phyloP scores from a whole-genome alignment of 2,329 filamentous ascomycete genomes.

The Penicillium glabrum region DNA sequence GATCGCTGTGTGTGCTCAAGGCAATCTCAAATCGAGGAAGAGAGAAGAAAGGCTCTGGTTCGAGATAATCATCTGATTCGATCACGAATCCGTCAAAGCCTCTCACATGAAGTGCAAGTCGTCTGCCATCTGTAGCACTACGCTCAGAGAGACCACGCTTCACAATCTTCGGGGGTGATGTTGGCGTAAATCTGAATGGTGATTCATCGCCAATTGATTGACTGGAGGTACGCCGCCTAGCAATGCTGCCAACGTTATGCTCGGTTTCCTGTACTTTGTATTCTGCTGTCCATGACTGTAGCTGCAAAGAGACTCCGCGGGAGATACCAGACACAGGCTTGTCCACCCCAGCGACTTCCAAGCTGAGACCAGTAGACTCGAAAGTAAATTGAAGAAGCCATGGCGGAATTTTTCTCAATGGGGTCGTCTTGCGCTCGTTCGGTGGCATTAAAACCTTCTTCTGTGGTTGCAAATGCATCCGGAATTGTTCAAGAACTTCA shows the following conservation, averaged over 20 bases:
- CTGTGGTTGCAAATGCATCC: constrained; percentile 63
- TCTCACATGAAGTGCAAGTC: constrained; percentile 75
- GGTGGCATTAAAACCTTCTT: constrained; percentile 56
- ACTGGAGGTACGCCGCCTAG: constrained; percentile 72
- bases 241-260: constrained; percentile 39
- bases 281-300: constrained; percentile 84
- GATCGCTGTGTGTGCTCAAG: constrained; percentile 80
- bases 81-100: constrained; percentile 89
- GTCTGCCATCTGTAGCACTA: constrained; percentile 69
- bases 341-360: constrained; percentile 89
- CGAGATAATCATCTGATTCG: constrained; percentile 80
- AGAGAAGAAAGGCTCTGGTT: constrained; percentile 80
- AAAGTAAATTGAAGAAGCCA: constrained; percentile 86
- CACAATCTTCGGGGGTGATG: constrained; percentile 47
- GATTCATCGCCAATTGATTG: constrained; percentile 68
- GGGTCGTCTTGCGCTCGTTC: constrained; percentile 59
- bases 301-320: constrained; percentile 78
- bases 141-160: constrained; percentile 57
- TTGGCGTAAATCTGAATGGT: constrained; percentile 51
- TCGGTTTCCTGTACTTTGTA: constrained; percentile 82
- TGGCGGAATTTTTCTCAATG: constrained; percentile 73
- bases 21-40: constrained; percentile 85
- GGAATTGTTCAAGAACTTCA: constrained; percentile 84
- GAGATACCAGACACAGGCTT: constrained; percentile 77
- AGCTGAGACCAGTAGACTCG: constrained; percentile 82